Percentiles rank a stretch among this genome's conserved stretches.
Conservation (phyloP, 179 eudicot genomes). For the Amaranthus tricolor region DNA sequence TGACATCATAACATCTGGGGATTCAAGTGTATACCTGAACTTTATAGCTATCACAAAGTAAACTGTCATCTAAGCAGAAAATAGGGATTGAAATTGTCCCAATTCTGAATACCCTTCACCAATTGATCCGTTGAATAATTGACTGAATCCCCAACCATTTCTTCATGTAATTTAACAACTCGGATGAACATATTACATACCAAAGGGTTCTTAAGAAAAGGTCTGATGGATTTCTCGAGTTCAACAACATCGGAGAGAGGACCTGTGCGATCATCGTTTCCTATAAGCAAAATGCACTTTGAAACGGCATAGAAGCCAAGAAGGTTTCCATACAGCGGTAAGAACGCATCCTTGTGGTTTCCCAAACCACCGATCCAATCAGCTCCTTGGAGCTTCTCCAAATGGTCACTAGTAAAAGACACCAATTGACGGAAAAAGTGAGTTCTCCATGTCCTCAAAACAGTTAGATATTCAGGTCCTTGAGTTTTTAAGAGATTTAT, state of each 20-base stretch:
- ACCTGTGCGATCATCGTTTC: constrained; percentile 29
- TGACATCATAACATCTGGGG: not conserved
- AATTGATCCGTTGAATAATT: constrained; percentile 24
- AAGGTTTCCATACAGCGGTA: constrained; percentile 81
- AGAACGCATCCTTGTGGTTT: constrained; percentile 90
- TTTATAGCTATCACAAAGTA: not conserved
- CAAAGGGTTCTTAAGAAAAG: constrained; percentile 74
- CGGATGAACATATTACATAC: constrained; percentile 51
- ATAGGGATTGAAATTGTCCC: constrained; percentile 87
- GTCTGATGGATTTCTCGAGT: constrained; percentile 53
- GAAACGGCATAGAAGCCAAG: constrained; percentile 69
- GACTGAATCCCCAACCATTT: constrained; percentile 27
- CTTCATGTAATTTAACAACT: constrained; percentile 53
- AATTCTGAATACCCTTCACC: constrained; percentile 29
- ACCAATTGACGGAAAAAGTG: constrained; percentile 54
- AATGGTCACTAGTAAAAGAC: constrained; percentile 44
- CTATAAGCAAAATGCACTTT: constrained; percentile 41
- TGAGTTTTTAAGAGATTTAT: constrained; percentile 37
- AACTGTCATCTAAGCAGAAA: constrained; percentile 42
- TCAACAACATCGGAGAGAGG: constrained; percentile 46
- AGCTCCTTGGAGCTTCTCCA: constrained; percentile 36
- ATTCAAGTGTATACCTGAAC: not conserved
- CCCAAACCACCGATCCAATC: constrained; percentile 92
- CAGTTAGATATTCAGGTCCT: constrained; percentile 24
- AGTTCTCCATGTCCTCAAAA: constrained; percentile 54